Base-by-base conservation (phyloP, 2,329 filamentous ascomycete species). In the Microdochium bolleyi region DNA sequence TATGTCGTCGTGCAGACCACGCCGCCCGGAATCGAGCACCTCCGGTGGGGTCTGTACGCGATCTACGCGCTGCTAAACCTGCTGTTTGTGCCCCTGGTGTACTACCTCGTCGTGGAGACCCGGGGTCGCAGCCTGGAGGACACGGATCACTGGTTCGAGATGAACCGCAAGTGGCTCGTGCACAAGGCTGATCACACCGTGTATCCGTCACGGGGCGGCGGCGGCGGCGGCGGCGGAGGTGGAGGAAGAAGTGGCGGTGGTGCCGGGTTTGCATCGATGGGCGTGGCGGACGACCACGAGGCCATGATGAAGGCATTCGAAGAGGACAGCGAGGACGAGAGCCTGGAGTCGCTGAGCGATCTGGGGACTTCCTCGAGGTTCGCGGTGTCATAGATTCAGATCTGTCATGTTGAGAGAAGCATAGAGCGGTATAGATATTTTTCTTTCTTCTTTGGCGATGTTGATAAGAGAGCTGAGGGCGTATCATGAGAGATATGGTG, bases 21-120 rank as follows among this genome's bases (percentile, higher is more conserved):
- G 0, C 66, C 66, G 2, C 52, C 58, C 4, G 67, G 64, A 1
- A 64, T 68, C 37, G 62, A 71, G 22, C 74, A 71, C 22, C 65
- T 80, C 0, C 67, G 70, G 1, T 80, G 74, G 68, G 70, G 69
- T 48, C 77, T 74, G 61, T 80, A 74, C 65, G 69, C 78, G 51
- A 73, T 80, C 44, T 80, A 71, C 66, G 70, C 73, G 1, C 67
- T 74, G 27, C 70, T 75, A 52, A 73, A 71, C 59, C 67, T 67
- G 49, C 56, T 66, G 1, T 74, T 52, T 24, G 50, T 52, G 11
- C 50, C 50, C 11, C 44, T 52, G 24, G 50, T 52, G 38, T 52
- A 52, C 50, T 52, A 52, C 50, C 24, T 52, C 41, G 50, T 52
- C 7, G 50, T 52, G 13, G 50, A 52, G 24, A 52, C 50, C 16